Percentiles rank a stretch among this genome's conserved stretches.
Evolutionary conservation across 495 filamentous ascomycete species (phyloP).

Genomic region (Aspergillus asperescens): DNA sequence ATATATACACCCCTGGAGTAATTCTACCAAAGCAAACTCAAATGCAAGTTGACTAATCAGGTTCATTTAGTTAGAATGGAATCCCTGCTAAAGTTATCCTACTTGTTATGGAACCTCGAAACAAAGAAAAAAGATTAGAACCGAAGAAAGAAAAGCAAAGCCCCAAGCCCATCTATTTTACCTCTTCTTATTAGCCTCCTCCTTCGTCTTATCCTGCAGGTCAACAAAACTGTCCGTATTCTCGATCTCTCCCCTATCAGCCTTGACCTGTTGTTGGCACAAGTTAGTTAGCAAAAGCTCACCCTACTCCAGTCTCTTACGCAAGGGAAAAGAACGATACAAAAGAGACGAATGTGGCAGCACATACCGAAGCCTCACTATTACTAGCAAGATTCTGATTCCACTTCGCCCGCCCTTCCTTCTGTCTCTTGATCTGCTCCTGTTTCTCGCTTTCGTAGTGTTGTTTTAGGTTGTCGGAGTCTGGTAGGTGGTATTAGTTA

Average conservation of each 20-base stretch:
- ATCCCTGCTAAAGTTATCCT: no score
- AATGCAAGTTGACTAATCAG: not conserved
- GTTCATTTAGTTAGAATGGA: not conserved
- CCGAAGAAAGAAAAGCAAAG: not conserved
- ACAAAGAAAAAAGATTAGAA: not conserved
- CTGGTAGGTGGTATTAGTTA: no score
- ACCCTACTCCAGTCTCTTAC: not conserved
- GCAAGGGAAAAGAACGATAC: no score
- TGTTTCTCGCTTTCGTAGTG: slow-evolving; percentile 68
- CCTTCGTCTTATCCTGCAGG: slow-evolving; percentile 49
- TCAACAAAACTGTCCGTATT: slow-evolving; percentile 41
- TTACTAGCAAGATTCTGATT: slow-evolving; percentile 71
- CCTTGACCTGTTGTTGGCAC: slow-evolving; percentile 54
- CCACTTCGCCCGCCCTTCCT: slow-evolving; percentile 75
- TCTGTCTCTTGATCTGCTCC: slow-evolving; percentile 61
- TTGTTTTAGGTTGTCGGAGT: slow-evolving; percentile 35
- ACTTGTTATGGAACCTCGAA: not conserved
- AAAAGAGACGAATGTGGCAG: not conserved
- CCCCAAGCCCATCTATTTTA: not conserved
- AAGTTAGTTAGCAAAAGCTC: not conserved
- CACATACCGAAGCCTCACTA: slow-evolving; percentile 68
- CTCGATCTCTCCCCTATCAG: slow-evolving; percentile 54
- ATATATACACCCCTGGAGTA: not conserved
- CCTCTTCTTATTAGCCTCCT: slow-evolving; percentile 18
- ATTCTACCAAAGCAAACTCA: not conserved